Evolutionary conservation across 805 yeast species (phyloP).

Genomic region (Saturnispora hagleri): DNA sequence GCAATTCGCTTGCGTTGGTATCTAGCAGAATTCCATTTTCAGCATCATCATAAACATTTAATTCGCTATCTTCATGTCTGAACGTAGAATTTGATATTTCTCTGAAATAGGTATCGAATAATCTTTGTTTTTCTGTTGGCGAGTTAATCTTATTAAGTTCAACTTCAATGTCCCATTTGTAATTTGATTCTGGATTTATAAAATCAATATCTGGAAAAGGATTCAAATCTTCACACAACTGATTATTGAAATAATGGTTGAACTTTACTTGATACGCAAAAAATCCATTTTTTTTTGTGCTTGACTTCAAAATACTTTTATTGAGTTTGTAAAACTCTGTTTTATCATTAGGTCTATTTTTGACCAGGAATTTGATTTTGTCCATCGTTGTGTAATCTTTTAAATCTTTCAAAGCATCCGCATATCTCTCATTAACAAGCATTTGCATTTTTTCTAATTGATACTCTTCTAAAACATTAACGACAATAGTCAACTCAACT

Average conservation of each 20-base stretch:
- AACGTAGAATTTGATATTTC: slow-evolving; percentile 12
- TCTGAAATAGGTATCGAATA: slow-evolving; percentile 10
- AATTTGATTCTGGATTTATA: slow-evolving; percentile 11
- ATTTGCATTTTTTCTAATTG: slow-evolving; percentile 11
- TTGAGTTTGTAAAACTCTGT: slow-evolving; percentile 15
- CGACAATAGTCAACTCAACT: slow-evolving; percentile 10
- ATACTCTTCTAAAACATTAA: slow-evolving; percentile 8
- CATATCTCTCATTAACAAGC: slow-evolving; percentile 17
- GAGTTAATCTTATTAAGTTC: slow-evolving; percentile 16
- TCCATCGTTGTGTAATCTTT: slow-evolving; percentile 13
- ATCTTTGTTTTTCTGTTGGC: slow-evolving; percentile 7
- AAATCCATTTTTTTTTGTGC: slow-evolving; percentile 11
- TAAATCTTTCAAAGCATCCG: background rate
- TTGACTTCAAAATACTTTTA: slow-evolving; percentile 12
- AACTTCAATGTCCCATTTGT: slow-evolving; percentile 24
- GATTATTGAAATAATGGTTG: slow-evolving; percentile 30
- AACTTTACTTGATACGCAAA: slow-evolving; percentile 33
- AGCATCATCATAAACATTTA: slow-evolving; percentile 9
- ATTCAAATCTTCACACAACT: slow-evolving; percentile 13
- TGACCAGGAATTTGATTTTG: slow-evolving; percentile 17
- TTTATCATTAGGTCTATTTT: slow-evolving; percentile 11
- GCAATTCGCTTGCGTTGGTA: slow-evolving; percentile 16
- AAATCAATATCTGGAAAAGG: slow-evolving; percentile 26
- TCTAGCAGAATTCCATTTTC: slow-evolving; percentile 15
- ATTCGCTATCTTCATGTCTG: slow-evolving; percentile 6